Evolutionary conservation across 1,284 basidiomycete genomes (phyloP), one percentile per base, ranked within the genome.

Genomic region (Kalmanozyma brasiliensis): DNA sequence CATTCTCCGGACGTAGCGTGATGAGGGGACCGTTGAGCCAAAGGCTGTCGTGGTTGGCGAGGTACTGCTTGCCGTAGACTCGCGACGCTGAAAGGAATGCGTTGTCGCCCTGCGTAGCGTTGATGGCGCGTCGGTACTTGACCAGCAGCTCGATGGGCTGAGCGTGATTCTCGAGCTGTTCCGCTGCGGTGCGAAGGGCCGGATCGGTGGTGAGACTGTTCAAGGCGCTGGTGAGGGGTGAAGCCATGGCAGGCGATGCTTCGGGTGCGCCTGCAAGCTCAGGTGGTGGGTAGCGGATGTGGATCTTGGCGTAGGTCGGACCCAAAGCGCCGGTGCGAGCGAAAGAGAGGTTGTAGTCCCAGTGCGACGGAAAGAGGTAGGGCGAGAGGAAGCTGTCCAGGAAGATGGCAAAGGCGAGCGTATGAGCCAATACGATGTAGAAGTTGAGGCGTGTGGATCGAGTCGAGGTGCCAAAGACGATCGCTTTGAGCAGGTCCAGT

Each of bases 1-100:
- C 90, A 19, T 82, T 79, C 11, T 85, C 85, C 30, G 83, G 78
- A 8, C 63, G 67, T 32, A 82, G 43, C 1, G 60, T 65, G 22
- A 80, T 52, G 10, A 79, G 46, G 2, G 78, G 80, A 0, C 79
- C 80, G 32, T 77, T 72, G 58, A 81, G 74, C 80, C 80, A 81
- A n/a, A 77, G 69, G 29, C 66, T 71, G 7, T 71, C 55, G 30
- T 70, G 53, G 35, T 53, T 64, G 32, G 73, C 52, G 23, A 59
- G 53, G n/a, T 60, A 44, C 6, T 56, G 62, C 20, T 49, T 55
- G 53, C 42, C 61, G 20, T 45, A 52, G 0, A 53, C 45, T 23
- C 58, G 55, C 22, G 47, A 33, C 0, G 68, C 29, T 35, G 47
- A 43, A 40, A 45, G 62, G 36, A 58, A 47, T 9, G 48, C 38